These are phyloP conservation scores for Claviceps humidiphila DNA, from an alignment of 2,329 filamentous ascomycete genomes.

Conservation along the genomic window DNA sequence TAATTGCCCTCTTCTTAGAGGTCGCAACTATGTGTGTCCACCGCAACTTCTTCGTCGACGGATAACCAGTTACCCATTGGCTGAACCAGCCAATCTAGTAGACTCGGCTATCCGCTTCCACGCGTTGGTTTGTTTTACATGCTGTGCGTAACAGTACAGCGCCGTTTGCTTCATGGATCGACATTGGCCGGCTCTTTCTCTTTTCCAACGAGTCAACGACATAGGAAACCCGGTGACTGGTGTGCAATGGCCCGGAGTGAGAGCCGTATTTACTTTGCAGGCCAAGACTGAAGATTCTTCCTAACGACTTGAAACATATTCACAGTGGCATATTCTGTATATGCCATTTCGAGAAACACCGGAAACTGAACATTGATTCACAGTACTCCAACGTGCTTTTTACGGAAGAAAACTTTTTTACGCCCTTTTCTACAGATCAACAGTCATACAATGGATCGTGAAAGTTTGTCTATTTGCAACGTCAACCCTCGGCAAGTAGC, in stretches of 20 bases:
- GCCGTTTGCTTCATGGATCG: background rate
- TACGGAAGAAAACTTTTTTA: no score
- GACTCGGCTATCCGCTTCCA: background rate
- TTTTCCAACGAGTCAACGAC: no score
- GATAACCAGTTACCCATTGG: conserved; percentile 8
- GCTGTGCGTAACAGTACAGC: background rate
- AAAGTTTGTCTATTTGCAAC: conserved; percentile 32
- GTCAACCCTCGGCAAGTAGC: conserved; percentile 24
- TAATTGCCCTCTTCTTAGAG: conserved; percentile 23
- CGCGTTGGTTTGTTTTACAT: background rate
- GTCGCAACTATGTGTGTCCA: conserved; percentile 6
- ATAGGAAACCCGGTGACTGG: background rate
- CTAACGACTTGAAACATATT: background rate
- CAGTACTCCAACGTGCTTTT: background rate
- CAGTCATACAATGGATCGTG: conserved; percentile 13
- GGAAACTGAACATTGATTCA: background rate
- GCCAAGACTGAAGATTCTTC: background rate
- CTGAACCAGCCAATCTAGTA: background rate
- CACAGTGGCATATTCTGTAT: background rate
- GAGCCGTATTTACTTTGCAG: background rate
- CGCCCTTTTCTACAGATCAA: background rate
- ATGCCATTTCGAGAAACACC: background rate
- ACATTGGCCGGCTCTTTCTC: no score
- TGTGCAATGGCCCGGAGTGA: background rate
- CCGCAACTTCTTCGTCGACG: background rate